Base-by-base conservation (phyloP, 208 protist genomes). In the Tritrichomonas musculus region DNA sequence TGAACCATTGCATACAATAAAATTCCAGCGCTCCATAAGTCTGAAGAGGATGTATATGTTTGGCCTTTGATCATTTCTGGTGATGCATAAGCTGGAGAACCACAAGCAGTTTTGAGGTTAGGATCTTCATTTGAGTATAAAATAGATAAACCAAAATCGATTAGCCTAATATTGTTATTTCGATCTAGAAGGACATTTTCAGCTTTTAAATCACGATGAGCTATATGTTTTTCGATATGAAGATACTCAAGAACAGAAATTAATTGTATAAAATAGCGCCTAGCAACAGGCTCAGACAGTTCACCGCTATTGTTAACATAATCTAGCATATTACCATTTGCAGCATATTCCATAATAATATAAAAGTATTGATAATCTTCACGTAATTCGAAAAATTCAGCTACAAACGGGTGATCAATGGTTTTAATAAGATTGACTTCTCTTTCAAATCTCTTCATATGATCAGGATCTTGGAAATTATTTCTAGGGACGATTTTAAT, bases 11-110 rank as follows among this genome's bases (percentile, higher is more conserved):
- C 25, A 44, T 55, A 93, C 5, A 93, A 39, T 50, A 77, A 72
- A 47, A 93, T 60, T 0, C 92, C 92, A n/a, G 41, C 25, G 36
- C 33, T 33, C 92, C 92, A 93, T 27, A 93, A 82, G 55, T 93
- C 92, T 33, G 82, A n/a, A 17, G 50, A 20, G 36, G 13, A 39
- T 25, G n/a, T 44, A 53, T 93, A 93, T 30, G 60, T 39, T 8
- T 55, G 33, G 22, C 64, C 57, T 13, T 39, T 5, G 0, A 93
- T n/a, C 4, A 93, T 64, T 53, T 93, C 92, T 44, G 92, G 92
- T 13, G 92, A 82, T 30, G 82, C 57, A 27, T 93, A 93, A 57
- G 57, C 8, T 50, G 57, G 30, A 3, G 64, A 72, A 9, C 92
- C 92, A 25, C 92, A 93, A 9, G 14, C 33, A 9, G 77, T 82